These are phyloP conservation scores for Murraya paniculata DNA, from an alignment of 345 rosid species.

Conservation along the genomic window DNA sequence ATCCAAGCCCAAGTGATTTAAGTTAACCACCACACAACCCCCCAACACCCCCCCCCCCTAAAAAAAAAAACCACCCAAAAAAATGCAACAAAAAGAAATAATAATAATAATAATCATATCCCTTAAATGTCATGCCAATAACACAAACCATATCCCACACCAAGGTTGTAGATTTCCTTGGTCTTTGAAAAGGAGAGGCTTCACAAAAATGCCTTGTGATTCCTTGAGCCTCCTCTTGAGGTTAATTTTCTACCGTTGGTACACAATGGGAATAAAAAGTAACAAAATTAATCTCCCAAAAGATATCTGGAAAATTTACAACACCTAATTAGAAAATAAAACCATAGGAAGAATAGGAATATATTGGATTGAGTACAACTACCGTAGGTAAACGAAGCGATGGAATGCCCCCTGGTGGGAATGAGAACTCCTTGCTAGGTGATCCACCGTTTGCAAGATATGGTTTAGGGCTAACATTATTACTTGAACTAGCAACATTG, in stretches of 20 bases:
- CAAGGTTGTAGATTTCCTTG: neutral
- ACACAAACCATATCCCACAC: constrained; percentile 3
- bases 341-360: constrained; percentile 1
- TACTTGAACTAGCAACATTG: constrained; percentile 65
- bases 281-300: neutral
- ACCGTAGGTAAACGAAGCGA: constrained; percentile 92
- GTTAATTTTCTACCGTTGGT: neutral
- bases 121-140: neutral
- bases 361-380: constrained; percentile 38
- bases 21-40: neutral
- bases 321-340: neutral
- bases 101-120: neutral
- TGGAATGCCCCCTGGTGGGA: constrained; percentile 72
- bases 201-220: neutral
- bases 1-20: constrained; percentile 6
- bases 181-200: neutral
- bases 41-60: neutral
- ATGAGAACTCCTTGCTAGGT: constrained; percentile 50
- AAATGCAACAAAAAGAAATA: too few relatives aligned
- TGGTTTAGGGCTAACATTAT: constrained; percentile 38
- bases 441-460: constrained; percentile 62
- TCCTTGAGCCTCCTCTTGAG: neutral
- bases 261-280: neutral
- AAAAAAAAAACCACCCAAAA: too few relatives aligned
- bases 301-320: neutral